Base-by-base conservation (phyloP, 2,329 filamentous ascomycete species). In the Fusarium tupiense region DNA sequence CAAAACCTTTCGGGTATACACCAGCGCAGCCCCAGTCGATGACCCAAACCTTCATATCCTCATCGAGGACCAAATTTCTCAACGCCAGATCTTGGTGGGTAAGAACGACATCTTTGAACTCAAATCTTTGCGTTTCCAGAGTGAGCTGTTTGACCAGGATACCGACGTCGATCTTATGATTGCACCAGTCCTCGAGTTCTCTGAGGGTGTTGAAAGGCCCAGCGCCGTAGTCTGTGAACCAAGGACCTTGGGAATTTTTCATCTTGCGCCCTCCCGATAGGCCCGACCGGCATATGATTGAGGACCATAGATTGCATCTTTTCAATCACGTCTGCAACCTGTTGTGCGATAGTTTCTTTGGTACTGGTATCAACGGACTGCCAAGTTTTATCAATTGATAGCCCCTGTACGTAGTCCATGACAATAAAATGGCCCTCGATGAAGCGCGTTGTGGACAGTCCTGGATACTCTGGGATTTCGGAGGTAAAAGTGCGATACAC, bases 361-460 rank as follows among this genome's bases (percentile, higher is more conserved):
- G 7, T 0, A 8, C 0, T 2, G 0, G 0, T 9, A 17, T 26
- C 33, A 0, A 26, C 0, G 1, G 33, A 17, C 8, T 26, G 13
- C 33, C 50, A 53, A 2, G 0, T 7, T 2, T 53, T 53, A 3
- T 53, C n/a, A 0, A 53, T 4, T 0, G 31, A 13, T 13, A 13
- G 12, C 12, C 50, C 33, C 11, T 26, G 2, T 8, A 37, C 2
- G 5, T 26, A 38, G 2, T 53, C 50, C n/a, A 53, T 53, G 3
- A 38, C 9, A 5, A 53, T 53, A 0, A 38, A 38, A 5, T 9
- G 35, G 35, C 6, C 16, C 7, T 47, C 44, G 4, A 47, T 13
- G 5, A 29, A 8, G 1, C 8, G 26, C 0, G 44, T 20, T 26
- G 8, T 6, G 6, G 17, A 5, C 24, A 47, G 11, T 3, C 12